A percentile compares a stretch with the other conserved stretches of the same genome.
Conservation (phyloP, 2,329 filamentous ascomycete genomes). For the Lomentospora prolificans region DNA sequence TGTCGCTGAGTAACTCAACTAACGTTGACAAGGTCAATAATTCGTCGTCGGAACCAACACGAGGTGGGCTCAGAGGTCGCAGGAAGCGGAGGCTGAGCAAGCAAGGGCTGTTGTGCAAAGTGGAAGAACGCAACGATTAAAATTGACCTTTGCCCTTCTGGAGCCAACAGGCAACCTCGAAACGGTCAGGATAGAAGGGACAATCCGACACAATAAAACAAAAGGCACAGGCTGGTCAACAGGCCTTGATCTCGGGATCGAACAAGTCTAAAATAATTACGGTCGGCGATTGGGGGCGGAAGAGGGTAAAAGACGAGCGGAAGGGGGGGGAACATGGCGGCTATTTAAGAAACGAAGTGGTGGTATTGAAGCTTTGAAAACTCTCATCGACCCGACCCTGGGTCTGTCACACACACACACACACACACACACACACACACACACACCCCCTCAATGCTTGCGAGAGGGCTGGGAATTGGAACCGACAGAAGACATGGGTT, state of each 20-base stretch:
- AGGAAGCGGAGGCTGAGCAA: conserved; percentile 1
- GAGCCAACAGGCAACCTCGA: neutral
- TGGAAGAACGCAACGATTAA: conserved; percentile 1
- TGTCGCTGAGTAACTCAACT: too few relatives aligned
- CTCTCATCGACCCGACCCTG: neutral
- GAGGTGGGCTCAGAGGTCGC: neutral
- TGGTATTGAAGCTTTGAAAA: neutral
- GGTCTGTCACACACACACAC: conserved; percentile 1
- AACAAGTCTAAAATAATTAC: neutral
- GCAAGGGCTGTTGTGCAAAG: neutral
- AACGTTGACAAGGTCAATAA: too few relatives aligned
- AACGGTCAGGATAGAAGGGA: neutral
- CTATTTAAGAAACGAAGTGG: conserved; percentile 6
- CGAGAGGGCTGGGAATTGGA: too few relatives aligned
- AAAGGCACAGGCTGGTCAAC: conserved; percentile 6
- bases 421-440: neutral
- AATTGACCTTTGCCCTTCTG: too few relatives aligned
- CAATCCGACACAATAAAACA: neutral
- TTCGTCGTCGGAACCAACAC: too few relatives aligned
- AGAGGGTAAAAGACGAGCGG: neutral
- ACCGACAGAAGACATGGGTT: too few relatives aligned
- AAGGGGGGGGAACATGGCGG: neutral
- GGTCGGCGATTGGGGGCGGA: neutral
- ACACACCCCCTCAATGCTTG: neutral
- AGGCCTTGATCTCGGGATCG: neutral